These are phyloP conservation scores for Arthrobotrys megalospora DNA, from an alignment of 2,329 filamentous ascomycete species.

Conservation along the genomic window DNA sequence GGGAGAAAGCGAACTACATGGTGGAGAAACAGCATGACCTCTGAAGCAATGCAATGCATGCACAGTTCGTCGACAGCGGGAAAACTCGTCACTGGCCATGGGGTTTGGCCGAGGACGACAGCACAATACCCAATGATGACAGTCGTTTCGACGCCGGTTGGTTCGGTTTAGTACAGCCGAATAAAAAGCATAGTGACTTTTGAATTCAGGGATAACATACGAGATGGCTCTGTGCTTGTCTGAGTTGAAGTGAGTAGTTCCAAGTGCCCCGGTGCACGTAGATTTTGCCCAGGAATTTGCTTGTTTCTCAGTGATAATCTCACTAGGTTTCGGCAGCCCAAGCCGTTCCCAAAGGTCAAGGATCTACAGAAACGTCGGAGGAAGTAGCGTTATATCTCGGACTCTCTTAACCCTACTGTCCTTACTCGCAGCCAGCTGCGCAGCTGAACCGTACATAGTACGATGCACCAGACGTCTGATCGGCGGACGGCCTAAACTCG, in stretches of 20 bases:
- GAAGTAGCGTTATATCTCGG: constrained; percentile 43
- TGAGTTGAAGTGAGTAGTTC: constrained; percentile 29
- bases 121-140: constrained; percentile 14
- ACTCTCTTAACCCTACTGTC: constrained; percentile 11
- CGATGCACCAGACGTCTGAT: constrained; percentile 35
- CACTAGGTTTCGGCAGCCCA: constrained; percentile 12
- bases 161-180: constrained; percentile 45
- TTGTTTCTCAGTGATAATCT: constrained; percentile 30
- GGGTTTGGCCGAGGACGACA: constrained; percentile 22
- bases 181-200: constrained; percentile 21
- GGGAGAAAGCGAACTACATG: background rate
- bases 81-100: constrained; percentile 17
- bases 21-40: constrained; percentile 20
- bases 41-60: constrained; percentile 30
- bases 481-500: constrained; percentile 25
- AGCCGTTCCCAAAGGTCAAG: constrained; percentile 20
- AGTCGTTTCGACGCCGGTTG: constrained; percentile 35
- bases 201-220: constrained; percentile 37
- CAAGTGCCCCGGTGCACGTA: constrained; percentile 19
- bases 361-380: constrained; percentile 27
- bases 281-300: constrained; percentile 26
- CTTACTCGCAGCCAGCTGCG: constrained; percentile 28
- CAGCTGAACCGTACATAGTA: constrained; percentile 17
- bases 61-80: constrained; percentile 38
- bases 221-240: constrained; percentile 25